Conservation (phyloP, 768 basidiomycete genomes). For the Termitomyces sp. region DNA sequence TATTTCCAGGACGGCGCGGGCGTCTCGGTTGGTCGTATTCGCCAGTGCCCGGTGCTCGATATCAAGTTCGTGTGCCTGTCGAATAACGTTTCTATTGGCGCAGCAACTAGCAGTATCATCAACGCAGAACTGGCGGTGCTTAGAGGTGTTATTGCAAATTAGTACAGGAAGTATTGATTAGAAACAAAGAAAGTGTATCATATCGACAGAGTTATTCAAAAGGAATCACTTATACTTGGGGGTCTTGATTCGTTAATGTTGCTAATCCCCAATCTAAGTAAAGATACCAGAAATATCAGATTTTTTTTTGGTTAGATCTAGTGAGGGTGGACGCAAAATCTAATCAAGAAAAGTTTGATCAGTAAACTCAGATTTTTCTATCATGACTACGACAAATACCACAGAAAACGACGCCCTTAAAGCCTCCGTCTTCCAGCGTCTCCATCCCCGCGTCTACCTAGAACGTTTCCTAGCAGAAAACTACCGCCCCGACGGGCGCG, state of each 20-base stretch:
- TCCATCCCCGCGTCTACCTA: constrained; percentile 87
- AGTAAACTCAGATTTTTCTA: constrained; percentile 1
- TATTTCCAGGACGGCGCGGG: constrained; percentile 89
- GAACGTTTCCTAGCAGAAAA: constrained; percentile 78
- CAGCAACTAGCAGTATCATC: constrained; percentile 94
- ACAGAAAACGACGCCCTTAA: constrained; percentile 34
- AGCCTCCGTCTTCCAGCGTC: constrained; percentile 71
- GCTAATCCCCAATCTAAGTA: neutral
- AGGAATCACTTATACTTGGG: neutral
- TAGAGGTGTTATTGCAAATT: constrained; percentile 40
- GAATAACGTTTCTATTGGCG: constrained; percentile 94
- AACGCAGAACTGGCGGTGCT: constrained; percentile 94
- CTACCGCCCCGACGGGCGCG: constrained; percentile 80
- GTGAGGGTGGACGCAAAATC: neutral
- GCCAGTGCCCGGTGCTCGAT: constrained; percentile 89
- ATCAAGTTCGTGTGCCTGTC: constrained; percentile 92
- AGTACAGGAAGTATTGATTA: neutral
- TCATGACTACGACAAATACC: constrained; percentile 7
- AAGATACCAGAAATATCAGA: neutral
- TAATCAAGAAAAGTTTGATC: neutral
- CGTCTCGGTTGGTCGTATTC: constrained; percentile 84
- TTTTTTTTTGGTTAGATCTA: neutral
- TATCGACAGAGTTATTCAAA: neutral
- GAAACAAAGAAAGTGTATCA: constrained; percentile 1
- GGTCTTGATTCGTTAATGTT: neutral